A percentile compares a stretch with the other conserved stretches of the same genome.
Conservation (phyloP, 495 filamentous ascomycete genomes). For the Oidiodendron maius region DNA sequence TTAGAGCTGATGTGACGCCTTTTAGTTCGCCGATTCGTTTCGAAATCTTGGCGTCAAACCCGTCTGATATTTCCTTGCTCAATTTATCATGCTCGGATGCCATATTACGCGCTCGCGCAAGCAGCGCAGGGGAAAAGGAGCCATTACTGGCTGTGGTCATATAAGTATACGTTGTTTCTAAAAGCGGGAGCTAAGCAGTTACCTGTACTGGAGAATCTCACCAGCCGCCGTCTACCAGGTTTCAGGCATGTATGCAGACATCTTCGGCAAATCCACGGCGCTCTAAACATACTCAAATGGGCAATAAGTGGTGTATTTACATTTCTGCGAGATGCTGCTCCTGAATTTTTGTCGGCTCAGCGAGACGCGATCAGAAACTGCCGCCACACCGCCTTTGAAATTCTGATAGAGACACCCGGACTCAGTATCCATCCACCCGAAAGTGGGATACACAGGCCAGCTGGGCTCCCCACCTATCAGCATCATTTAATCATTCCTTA, state of each 20-base stretch:
- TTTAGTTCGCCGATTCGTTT: slow-evolving; percentile 74
- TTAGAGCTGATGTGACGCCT: slow-evolving; percentile 59
- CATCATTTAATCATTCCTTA: neutral
- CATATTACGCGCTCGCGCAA: slow-evolving; percentile 58
- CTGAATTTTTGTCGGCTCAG: neutral
- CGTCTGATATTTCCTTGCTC: slow-evolving; percentile 44
- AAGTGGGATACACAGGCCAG: too few species aligned
- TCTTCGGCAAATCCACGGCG: slow-evolving; percentile 49
- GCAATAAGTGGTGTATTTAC: neutral
- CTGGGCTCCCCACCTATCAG: too few species aligned
- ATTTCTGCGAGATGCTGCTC: neutral
- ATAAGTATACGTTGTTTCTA: slow-evolving; percentile 2
- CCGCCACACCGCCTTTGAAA: too few species aligned
- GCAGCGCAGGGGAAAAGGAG: slow-evolving; percentile 51
- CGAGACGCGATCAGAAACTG: neutral
- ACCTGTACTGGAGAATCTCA: slow-evolving; percentile 38
- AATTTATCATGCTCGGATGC: slow-evolving; percentile 57
- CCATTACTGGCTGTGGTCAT: slow-evolving; percentile 31
- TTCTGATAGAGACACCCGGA: too few species aligned
- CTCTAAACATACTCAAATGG: slow-evolving; percentile 39
- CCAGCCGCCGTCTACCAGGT: slow-evolving; percentile 25
- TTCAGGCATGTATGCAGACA: slow-evolving; percentile 37
- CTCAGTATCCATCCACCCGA: too few species aligned
- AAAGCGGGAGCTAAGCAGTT: slow-evolving; percentile 5
- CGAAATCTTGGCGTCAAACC: slow-evolving; percentile 67